Conservation (phyloP, 2,329 filamentous ascomycete genomes). For the Chaetomiaceae sp. region DNA sequence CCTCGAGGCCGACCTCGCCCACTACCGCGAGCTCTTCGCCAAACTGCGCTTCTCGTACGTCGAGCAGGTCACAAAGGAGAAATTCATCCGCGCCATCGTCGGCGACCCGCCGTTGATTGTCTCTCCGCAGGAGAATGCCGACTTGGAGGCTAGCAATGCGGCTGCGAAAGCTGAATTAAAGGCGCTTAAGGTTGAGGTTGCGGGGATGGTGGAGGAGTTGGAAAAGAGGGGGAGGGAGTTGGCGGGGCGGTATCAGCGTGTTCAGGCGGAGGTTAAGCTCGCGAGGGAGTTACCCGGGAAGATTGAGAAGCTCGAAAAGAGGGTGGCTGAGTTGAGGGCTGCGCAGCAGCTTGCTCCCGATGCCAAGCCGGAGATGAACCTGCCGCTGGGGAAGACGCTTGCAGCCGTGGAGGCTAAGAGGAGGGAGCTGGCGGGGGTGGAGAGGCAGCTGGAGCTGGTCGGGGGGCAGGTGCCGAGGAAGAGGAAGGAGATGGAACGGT, state of each 20-base stretch:
- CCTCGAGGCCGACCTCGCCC: slow-evolving; percentile 75
- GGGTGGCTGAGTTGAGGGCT: slow-evolving; percentile 30
- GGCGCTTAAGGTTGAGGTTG: slow-evolving; percentile 73
- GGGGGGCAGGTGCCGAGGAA: slow-evolving; percentile 61
- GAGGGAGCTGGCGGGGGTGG: slow-evolving; percentile 50
- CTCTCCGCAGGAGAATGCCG: slow-evolving; percentile 73
- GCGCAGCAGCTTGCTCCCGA: slow-evolving; percentile 16
- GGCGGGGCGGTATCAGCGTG: slow-evolving; percentile 47
- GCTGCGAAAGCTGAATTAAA: slow-evolving; percentile 72
- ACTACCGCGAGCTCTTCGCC: slow-evolving; percentile 93
- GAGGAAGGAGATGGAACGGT: slow-evolving; percentile 60
- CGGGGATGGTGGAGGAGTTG: slow-evolving; percentile 66
- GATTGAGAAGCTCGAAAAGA: slow-evolving; percentile 43
- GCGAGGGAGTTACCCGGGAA: slow-evolving; percentile 49
- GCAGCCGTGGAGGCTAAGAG: slow-evolving; percentile 49
- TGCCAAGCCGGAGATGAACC: slow-evolving; percentile 36
- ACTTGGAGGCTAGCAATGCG: slow-evolving; percentile 65
- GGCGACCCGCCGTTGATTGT: slow-evolving; percentile 86
- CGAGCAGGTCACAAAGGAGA: slow-evolving; percentile 97
- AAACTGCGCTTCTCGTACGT: slow-evolving; percentile 97
- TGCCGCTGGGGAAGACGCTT: slow-evolving; percentile 55
- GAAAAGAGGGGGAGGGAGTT: slow-evolving; percentile 61
- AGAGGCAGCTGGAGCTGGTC: slow-evolving; percentile 60
- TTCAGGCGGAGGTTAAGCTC: slow-evolving; percentile 45
- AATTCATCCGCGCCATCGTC: slow-evolving; percentile 89